phyloP scores from a whole-genome alignment of 805 yeast genomes.

The Candida insectorum region DNA sequence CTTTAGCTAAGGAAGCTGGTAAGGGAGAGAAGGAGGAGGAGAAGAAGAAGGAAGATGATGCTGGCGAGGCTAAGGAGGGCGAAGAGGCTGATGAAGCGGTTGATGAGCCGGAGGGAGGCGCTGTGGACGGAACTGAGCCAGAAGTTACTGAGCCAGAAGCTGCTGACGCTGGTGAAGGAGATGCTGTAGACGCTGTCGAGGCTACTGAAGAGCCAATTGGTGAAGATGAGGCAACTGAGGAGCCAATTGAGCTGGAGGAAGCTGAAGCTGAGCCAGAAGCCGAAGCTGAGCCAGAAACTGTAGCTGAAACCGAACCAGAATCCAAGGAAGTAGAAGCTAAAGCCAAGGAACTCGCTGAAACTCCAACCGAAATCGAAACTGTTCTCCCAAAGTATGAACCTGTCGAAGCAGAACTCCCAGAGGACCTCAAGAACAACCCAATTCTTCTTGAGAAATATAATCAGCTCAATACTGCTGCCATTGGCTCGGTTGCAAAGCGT shows the following conservation, averaged over 20 bases:
- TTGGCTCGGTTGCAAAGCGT: constrained; percentile 39
- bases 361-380: constrained; percentile 32
- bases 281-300: constrained; percentile 8
- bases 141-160: too few relatives aligned
- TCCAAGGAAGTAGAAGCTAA: constrained; percentile 10
- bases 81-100: constrained; percentile 12
- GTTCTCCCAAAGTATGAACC: constrained; percentile 36
- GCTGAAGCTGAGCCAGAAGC: constrained; percentile 10
- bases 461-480: constrained; percentile 48
- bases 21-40: constrained; percentile 6
- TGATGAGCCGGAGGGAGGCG: constrained; percentile 8
- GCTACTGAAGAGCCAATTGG: constrained; percentile 10
- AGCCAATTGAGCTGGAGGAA: constrained; percentile 12
- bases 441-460: constrained; percentile 45
- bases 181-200: constrained; percentile 8
- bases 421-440: constrained; percentile 45
- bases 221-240: constrained; percentile 10
- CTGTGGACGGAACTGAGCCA: constrained; percentile 10
- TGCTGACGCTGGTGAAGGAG: constrained; percentile 10
- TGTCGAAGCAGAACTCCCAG: constrained; percentile 32
- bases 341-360: constrained; percentile 9
- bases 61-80: constrained; percentile 17
- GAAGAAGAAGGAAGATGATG: constrained; percentile 14
- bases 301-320: constrained; percentile 14
- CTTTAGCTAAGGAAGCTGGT: constrained; percentile 36